Evolutionary conservation across 2,329 filamentous ascomycete genomes (phyloP), one percentile per base, ranked within the genome.

Genomic region (Colletotrichum graminicola): DNA sequence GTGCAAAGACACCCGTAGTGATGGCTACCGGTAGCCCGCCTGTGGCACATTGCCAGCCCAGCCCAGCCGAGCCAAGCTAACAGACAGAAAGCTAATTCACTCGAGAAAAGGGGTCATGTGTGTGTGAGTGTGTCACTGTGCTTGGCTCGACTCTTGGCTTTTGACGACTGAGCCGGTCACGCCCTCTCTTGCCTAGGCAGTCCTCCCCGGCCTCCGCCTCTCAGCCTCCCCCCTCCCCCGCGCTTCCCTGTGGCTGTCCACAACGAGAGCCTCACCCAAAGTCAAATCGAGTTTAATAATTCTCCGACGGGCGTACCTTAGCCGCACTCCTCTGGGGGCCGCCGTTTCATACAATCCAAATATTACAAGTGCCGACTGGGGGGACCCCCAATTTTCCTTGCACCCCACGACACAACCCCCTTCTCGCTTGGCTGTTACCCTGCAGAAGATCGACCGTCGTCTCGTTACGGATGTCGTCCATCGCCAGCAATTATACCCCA

Each of bases 261-360:
- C 11, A 6, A 21, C n/a, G 23, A 45, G 36, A 36, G 52, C 59
- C 68, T 71, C 51, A 41, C 51, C 11, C 10, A 66, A 59, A 67
- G 67, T 66, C 71, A 66, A 66, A 71, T 62, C 59, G 39, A 71
- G 36, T 73, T 71, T 71, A 51, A 63, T 59, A 66, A 67, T 67
- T 71, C 54, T 71, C 71, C 71, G 67, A 67, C 63, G 54, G 52
- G 52, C 23, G 55, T 63, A n/a, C 62, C 62, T 67, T 67, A 43
- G 66, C 47, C 51, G 41, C 26, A 26, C 51, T 29, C 43, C 66
- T 45, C 54, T 29, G 49, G 69, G 47, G 49, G 41, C 23, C 55
- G 51, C 60, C 66, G 66, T 70, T 70, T 66, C 67, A 62, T 41
- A 55, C 70, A 62, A 57, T 66, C 61, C 66, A 57, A 57, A 57